Evolutionary conservation across 345 rosid species (phyloP), one percentile per base, ranked within the genome.

Genomic region (Eucalyptus cloeziana): DNA sequence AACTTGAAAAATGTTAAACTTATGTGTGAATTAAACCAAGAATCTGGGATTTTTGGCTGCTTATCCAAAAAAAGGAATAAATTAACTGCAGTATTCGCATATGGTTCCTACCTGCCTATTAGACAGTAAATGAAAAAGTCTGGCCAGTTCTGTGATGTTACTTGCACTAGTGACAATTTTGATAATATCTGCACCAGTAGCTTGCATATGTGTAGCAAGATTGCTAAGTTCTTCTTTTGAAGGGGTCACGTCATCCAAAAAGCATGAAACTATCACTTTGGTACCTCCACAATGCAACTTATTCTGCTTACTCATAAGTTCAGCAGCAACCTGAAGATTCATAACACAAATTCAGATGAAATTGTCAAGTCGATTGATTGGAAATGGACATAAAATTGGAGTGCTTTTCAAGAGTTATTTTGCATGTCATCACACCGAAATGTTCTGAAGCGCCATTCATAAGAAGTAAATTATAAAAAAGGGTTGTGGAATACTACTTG

Each of bases 111-210:
- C 96, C 93, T 92, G 91, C 62, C 89, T 87, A 52, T 88, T 87
- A 37, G 92, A 91, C 91, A 91, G 86, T 92, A 95, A 64, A 86
- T 90, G 86, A 88, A 95, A 94, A 62, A 92, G 90, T 86, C 92
- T 90, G 44, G 92, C 88, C 79, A 94, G 30, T 88, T 94, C 96
- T 11, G 96, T 92, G 86, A 95, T 94, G 89, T 92, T 93, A 87
- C 85, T 62, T 47, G 92, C 95, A 44, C 60, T 92, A 21, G 90
- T 90, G 58, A 91, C 94, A 54, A 94, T 40, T 88, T 91, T 94
- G 58, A 94, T 67, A 43, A 94, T 90, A 89, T 94, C 94, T 60
- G 96, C 95, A 80, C 92, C 92, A 47, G 93, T 91, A 85, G 93
- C 94, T 81, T 88, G 60, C 90, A 95, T 91, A 25, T 43, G 30